phyloP scores from a whole-genome alignment of 768 basidiomycete genomes.

The Leccinum pellstonianum region DNA sequence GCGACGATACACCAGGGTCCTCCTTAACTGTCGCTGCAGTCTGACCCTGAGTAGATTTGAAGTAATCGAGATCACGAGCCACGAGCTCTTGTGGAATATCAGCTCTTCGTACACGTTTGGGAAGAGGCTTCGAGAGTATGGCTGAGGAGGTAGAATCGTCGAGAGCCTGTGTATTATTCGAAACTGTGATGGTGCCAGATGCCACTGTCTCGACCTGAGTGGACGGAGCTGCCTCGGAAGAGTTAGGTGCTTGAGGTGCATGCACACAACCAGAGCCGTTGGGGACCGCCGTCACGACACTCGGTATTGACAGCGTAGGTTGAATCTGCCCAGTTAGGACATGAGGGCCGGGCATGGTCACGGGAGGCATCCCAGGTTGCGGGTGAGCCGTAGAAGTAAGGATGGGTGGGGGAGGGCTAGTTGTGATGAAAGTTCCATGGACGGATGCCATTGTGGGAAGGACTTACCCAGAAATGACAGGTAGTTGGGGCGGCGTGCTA shows the following conservation, averaged over 20 bases:
- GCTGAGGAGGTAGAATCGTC: background rate
- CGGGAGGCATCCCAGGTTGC: background rate
- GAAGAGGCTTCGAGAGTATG: conserved; percentile 22
- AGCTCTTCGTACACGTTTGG: conserved; percentile 24
- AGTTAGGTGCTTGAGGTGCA: background rate
- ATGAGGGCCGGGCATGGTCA: background rate
- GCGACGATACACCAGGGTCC: background rate
- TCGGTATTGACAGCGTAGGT: background rate
- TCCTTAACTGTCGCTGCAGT: background rate
- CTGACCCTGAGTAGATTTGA: conserved; percentile 16
- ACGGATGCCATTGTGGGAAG: background rate
- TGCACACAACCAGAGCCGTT: background rate
- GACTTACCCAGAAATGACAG: conserved; percentile 14
- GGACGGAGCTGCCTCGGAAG: conserved; percentile 1
- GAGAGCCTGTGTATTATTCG: background rate
- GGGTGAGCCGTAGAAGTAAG: background rate
- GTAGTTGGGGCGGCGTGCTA: background rate
- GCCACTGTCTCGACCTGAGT: background rate
- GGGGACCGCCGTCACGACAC: background rate
- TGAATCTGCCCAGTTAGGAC: background rate
- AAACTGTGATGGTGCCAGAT: background rate
- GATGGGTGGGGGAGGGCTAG: conserved; percentile 1
- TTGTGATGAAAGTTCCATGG: background rate
- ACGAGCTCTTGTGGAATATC: conserved; percentile 25
- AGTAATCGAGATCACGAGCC: conserved; percentile 33